Evolutionary conservation across 2,329 filamentous ascomycete genomes (phyloP), one percentile per base, ranked within the genome.

Genomic region (Xylariomycetidae sp.): DNA sequence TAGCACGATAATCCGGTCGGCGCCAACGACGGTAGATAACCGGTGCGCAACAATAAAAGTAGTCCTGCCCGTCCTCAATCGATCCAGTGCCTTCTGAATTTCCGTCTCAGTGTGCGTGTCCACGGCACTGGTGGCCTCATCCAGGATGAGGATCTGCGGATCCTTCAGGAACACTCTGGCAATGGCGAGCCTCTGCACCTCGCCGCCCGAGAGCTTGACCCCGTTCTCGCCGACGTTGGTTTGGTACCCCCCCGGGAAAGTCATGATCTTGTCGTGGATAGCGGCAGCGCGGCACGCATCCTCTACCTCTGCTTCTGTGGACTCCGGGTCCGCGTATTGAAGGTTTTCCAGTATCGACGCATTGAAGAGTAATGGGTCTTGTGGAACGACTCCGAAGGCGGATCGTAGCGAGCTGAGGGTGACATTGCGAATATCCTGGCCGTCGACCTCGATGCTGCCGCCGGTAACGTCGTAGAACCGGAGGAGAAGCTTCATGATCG

Each of bases 341-440:
- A 85, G 61, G 47, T 85, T 85, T 13, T 82, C 71, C 49, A 78
- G 67, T 26, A 85, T 70, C 1, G 74, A 74, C 19, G 71, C 67
- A 49, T 83, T 80, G 61, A 85, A 84, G 7, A 85, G 61, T 0
- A 70, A 62, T 0, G 79, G 72, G 40, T 80, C 74, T 54, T 85
- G 76, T 3, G 80, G 80, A 0, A 84, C 80, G 10, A 82, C 66
- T 14, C 78, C 79, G 16, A 85, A 67, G 3, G 66, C 62, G 14
- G 74, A 66, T 8, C 79, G 68, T 3, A 85, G 59, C 28, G 70
- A 77, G 35, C 67, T 62, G 11, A 81, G 61, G 0, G 70, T 77
- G 2, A 84, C 67, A 16, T 74, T 63, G 15, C 75, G 69, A 16
- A 85, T 64, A 40, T 80, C 73, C 44, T 77, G 70, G 0, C 70